These are phyloP conservation scores for Vitis riparia DNA, from an alignment of 164 flowering plant genomes.

Conservation along the genomic window DNA sequence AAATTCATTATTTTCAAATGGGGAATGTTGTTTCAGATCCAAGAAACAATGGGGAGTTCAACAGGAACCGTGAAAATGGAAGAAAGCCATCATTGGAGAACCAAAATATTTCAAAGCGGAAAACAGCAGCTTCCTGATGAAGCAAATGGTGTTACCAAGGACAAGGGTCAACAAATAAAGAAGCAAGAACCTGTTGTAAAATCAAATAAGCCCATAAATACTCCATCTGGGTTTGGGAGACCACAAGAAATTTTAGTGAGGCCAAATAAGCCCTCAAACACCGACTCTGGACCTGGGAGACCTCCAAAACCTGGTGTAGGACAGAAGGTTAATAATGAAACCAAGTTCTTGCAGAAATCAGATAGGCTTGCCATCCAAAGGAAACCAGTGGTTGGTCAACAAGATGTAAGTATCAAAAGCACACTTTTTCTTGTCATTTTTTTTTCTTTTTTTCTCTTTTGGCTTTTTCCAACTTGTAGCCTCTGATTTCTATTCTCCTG, in stretches of 20 bases:
- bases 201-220: constrained; percentile 39
- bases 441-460: not conserved
- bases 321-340: constrained; percentile 28
- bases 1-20: constrained; percentile 18
- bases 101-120: constrained; percentile 25
- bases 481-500: constrained; percentile 12
- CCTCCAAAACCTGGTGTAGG: constrained; percentile 37
- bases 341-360: constrained; percentile 35
- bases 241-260: constrained; percentile 34
- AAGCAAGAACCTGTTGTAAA: constrained; percentile 36
- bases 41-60: constrained; percentile 49
- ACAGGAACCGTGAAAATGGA: constrained; percentile 49
- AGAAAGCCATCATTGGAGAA: constrained; percentile 35
- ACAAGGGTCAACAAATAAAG: constrained; percentile 34
- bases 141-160: constrained; percentile 26
- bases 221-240: constrained; percentile 51
- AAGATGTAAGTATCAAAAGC: constrained; percentile 37
- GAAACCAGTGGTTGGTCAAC: constrained; percentile 36
- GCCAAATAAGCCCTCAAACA: constrained; percentile 40
- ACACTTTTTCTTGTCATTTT: not conserved
- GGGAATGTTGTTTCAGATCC: constrained; percentile 61
- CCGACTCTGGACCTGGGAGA: constrained; percentile 53
- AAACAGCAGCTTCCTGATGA: constrained; percentile 24
- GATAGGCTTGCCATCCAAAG: constrained; percentile 31
- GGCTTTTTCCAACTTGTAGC: not conserved